phyloP scores from a whole-genome alignment of 2,329 filamentous ascomycete genomes.

The Monilinia fructicola region DNA sequence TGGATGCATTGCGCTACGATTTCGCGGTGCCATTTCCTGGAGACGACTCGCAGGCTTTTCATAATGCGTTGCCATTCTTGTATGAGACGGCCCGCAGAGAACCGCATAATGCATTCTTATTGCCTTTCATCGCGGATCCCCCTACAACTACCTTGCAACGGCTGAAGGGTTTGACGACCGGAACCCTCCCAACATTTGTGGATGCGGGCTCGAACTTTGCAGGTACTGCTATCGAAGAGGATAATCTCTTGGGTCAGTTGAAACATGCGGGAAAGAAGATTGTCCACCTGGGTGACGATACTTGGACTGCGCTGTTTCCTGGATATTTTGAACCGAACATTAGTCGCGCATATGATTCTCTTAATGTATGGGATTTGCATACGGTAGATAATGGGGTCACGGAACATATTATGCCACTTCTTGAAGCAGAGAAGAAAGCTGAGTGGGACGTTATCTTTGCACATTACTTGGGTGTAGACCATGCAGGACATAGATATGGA shows the following conservation, averaged over 20 bases:
- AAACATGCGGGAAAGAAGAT: conserved; percentile 68
- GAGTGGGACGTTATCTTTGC: conserved; percentile 95
- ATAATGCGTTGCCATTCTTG: conserved; percentile 83
- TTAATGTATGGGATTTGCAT: conserved; percentile 97
- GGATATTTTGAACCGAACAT: conserved; percentile 88
- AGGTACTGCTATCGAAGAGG: conserved; percentile 92
- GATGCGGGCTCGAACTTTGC: conserved; percentile 95
- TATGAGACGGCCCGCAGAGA: conserved; percentile 75
- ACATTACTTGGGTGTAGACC: conserved; percentile 92
- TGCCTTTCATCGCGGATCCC: conserved; percentile 95
- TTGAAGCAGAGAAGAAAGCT: conserved; percentile 61
- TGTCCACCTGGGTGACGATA: conserved; percentile 96
- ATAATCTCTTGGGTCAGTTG: conserved; percentile 69
- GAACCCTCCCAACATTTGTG: conserved; percentile 90
- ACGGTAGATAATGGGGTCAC: conserved; percentile 95
- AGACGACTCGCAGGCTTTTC: conserved; percentile 58
- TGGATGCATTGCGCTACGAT: conserved; percentile 94
- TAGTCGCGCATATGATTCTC: conserved; percentile 88
- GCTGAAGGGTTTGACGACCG: conserved; percentile 90
- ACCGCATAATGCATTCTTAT: conserved; percentile 81
- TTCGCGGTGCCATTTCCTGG: conserved; percentile 76
- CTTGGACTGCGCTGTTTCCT: conserved; percentile 91
- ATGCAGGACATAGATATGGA: conserved; percentile 94
- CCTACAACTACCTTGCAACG: conserved; percentile 91
- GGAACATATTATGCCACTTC: conserved; percentile 82